Base-by-base conservation (phyloP, 768 basidiomycete genomes). In the Termitomyces sp. region DNA sequence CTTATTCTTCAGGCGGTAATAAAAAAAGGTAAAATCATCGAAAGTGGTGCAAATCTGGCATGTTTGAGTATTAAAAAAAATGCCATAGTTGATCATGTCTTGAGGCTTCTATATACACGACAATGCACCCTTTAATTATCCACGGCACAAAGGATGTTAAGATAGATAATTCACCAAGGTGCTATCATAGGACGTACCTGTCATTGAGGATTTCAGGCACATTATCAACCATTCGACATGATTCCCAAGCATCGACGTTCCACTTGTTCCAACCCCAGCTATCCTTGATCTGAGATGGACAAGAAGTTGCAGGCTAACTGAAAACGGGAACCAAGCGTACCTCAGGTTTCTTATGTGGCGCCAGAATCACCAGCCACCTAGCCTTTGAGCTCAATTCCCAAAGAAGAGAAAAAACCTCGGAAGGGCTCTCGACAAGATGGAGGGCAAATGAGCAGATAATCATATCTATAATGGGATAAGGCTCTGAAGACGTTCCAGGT, bases 281-380 rank as follows among this genome's bases (percentile, higher is more conserved):
- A 8, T 80, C 78, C 73, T 87, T 87, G 64, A 89, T 83, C 87
- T 88, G 44, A 9, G 16, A 45, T 32, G 15, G 11, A 50, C 44
- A 18, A 55, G 36, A 8, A n/a, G 18, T 35, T 13, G 13, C 12
- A 15, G 33, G 16, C 12, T 12, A 61, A 11, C 1, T 20, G 33
- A 20, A 36, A 18, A 33, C 13, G 42, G 39, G 60, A n/a, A 45
- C 57, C 45, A 38, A 16, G 59, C 68, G 44, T 64, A 88, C 89
- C 73, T 89, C 88, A 20, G 90, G 90, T 65, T 84, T 89, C 73
- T 91, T 92, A 71, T 91, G 89, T 22, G 89, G 89, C 2, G 87
- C 87, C 38, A 90, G 73, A 6, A 91, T 79, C 38, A 89, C 79
- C 9, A 92, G 76, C 88, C 89, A 91, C 36, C 73, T 73, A 3